phyloP scores from a whole-genome alignment of 495 filamentous ascomycete species.

The Aspergillus bertholletiae region DNA sequence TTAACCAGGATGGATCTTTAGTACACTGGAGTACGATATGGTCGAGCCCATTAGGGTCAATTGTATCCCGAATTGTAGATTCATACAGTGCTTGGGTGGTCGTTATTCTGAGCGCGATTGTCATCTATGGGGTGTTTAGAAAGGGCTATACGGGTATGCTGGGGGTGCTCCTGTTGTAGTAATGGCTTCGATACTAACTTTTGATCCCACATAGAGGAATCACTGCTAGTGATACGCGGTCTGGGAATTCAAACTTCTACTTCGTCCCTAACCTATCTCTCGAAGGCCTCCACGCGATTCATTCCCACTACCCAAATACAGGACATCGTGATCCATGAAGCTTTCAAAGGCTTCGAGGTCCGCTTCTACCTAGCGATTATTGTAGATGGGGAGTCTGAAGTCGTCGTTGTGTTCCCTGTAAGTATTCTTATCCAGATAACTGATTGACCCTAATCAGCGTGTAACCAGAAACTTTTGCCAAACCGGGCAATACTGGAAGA shows the following conservation, averaged over 20 bases:
- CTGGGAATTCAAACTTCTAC: conserved; percentile 89
- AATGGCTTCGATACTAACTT: conserved; percentile 11
- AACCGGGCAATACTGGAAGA: conserved; percentile 66
- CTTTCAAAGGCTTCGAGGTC: conserved; percentile 90
- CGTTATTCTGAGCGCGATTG: conserved; percentile 24
- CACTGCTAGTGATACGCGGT: conserved; percentile 80
- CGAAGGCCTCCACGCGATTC: conserved; percentile 70
- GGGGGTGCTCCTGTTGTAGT: not conserved
- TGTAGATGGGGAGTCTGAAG: conserved; percentile 83
- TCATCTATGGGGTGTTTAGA: conserved; percentile 46
- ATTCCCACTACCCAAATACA: conserved; percentile 90
- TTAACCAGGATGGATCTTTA: conserved; percentile 18
- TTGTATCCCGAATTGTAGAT: conserved; percentile 34
- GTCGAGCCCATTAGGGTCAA: conserved; percentile 26
- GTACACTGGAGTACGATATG: conserved; percentile 31
- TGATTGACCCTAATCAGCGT: not conserved
- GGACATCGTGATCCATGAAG: conserved; percentile 93
- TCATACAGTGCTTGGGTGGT: conserved; percentile 29
- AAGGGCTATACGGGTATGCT: conserved; percentile 47
- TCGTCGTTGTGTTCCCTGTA: conserved; percentile 90
- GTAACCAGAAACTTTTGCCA: conserved; percentile 58
- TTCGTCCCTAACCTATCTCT: conserved; percentile 59
- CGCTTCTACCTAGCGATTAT: conserved; percentile 85
- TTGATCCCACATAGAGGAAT: conserved; percentile 59
- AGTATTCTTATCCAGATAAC: conserved; percentile 12